Base-by-base conservation (phyloP, 23 red algal species). In the Gracilaria vermiculophylla region DNA sequence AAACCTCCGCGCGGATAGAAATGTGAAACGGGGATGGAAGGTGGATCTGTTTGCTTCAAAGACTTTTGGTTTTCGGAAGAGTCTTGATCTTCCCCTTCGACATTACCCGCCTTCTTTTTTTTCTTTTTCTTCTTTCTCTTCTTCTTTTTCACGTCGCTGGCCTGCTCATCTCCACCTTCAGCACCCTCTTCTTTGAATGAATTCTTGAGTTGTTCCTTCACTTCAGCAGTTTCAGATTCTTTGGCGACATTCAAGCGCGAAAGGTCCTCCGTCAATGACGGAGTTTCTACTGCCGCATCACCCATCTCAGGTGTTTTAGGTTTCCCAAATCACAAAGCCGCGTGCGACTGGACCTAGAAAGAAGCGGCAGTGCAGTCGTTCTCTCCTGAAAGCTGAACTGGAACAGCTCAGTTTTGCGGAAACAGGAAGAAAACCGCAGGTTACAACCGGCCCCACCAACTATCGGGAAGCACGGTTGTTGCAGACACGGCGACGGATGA, bases 51-150 rank as follows among this genome's bases (percentile, higher is more conserved):
- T 62, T 95, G 93, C 11, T 81, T 42, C 28, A 42, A 16, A 10
- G 80, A 36, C 14, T 19, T 31, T 40, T 15, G 1, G 21, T 20
- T 33, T 23, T 44, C 73, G n/a, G 8, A 39, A 67, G 69, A 33
- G 21, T 65, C 69, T 11, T 75, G 44, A 17, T 77, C 35, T 20
- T 61, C 57, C 14, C 16, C 35, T 52, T 75, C 81, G 19, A 79
- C n/a, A 37, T 81, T 79, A 15, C 51, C 53, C 31, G 83, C 40
- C 15, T 75, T 72, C 80, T 94, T 94, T 47, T 85, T 86, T 83
- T 88, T 94, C 62, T 94, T 94, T 62, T 80, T 84, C 80, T 93
- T 84, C 58, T 93, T 93, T 73, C 65, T 85, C 54, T 78, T 76
- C 52, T 88, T 88, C 72, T 88, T 88, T 53, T 88, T 88, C 20